phyloP scores from a whole-genome alignment of 495 filamentous ascomycete species.

The Cetradonia linearis region DNA sequence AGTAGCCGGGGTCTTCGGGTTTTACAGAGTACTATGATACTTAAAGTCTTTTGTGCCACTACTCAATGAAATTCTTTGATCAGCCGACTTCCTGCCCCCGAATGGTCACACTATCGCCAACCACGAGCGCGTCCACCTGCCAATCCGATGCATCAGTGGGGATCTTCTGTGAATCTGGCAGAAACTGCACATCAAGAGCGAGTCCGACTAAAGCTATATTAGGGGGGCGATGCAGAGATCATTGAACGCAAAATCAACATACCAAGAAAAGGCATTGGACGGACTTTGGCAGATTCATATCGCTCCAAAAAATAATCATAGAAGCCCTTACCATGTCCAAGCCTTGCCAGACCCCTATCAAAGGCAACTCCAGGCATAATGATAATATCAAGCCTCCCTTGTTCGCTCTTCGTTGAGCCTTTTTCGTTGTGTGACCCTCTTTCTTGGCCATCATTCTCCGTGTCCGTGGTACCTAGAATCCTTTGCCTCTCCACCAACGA shows the following conservation, averaged over 20 bases:
- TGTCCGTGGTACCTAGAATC: conserved; percentile 43
- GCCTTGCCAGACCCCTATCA: conserved; percentile 59
- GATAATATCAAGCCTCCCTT: conserved; percentile 51
- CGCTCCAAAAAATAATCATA: conserved; percentile 86
- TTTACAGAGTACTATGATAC: not conserved
- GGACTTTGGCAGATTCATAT: conserved; percentile 41
- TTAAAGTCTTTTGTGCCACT: not conserved
- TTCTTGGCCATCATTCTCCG: conserved; percentile 1
- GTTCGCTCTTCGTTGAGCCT: not conserved
- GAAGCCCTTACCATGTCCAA: conserved; percentile 94
- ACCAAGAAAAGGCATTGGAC: conserved; percentile 55
- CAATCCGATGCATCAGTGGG: conserved; percentile 59
- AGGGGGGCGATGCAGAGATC: conserved; percentile 13
- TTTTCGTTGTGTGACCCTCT: not conserved
- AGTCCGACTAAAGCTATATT: conserved; percentile 56
- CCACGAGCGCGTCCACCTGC: conserved; percentile 54
- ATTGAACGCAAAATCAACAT: conserved; percentile 30
- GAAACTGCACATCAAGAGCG: conserved; percentile 77
- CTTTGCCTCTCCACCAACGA: conserved; percentile 55
- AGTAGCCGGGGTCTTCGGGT: not conserved
- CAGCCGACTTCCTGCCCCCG: conserved; percentile 26
- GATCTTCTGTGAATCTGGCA: conserved; percentile 49
- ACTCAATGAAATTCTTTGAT: not conserved
- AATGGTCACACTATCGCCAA: conserved; percentile 44
- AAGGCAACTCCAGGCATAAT: conserved; percentile 94